These are phyloP conservation scores for Amylocystis lapponica DNA, from an alignment of 768 basidiomycete genomes.

Conservation along the genomic window DNA sequence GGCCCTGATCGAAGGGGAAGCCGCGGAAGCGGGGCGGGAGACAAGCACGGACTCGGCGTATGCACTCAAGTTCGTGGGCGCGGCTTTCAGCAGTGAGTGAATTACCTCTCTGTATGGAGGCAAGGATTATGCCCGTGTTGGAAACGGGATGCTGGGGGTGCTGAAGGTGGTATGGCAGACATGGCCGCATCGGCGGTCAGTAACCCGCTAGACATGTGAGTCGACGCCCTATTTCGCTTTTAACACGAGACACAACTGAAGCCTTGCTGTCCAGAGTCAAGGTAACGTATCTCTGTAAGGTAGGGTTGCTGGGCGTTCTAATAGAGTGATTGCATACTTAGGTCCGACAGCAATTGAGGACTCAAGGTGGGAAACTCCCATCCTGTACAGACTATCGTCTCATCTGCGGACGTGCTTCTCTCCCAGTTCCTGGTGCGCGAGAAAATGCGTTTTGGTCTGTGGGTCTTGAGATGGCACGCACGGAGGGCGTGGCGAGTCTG, in stretches of 20 bases:
- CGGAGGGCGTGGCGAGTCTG: conserved; percentile 26
- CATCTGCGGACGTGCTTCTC: too few species aligned
- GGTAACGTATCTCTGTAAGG: conserved; percentile 6
- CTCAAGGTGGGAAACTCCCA: conserved; percentile 25
- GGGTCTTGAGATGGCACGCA: conserved; percentile 28
- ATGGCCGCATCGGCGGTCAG: conserved; percentile 30
- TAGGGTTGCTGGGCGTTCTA: background rate
- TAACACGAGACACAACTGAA: background rate
- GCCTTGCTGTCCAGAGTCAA: conserved; percentile 18
- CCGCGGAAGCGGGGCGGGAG: too few species aligned
- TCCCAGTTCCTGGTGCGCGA: conserved; percentile 21
- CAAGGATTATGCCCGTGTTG: background rate
- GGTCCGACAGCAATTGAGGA: conserved; percentile 30
- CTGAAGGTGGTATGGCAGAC: conserved; percentile 18
- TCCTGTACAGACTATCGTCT: too few species aligned
- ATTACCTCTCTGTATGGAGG: background rate
- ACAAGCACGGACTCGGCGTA: conserved; percentile 16
- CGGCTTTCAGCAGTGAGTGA: conserved; percentile 25
- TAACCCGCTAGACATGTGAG: conserved; percentile 32
- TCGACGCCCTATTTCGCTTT: background rate
- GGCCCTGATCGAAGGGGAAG: too few species aligned
- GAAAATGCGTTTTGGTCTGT: conserved; percentile 29
- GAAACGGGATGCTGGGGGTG: too few species aligned
- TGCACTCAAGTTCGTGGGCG: conserved; percentile 24
- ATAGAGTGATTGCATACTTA: conserved; percentile 9